phyloP scores from a whole-genome alignment of 805 yeast species.

The Priceomyces carsonii region DNA sequence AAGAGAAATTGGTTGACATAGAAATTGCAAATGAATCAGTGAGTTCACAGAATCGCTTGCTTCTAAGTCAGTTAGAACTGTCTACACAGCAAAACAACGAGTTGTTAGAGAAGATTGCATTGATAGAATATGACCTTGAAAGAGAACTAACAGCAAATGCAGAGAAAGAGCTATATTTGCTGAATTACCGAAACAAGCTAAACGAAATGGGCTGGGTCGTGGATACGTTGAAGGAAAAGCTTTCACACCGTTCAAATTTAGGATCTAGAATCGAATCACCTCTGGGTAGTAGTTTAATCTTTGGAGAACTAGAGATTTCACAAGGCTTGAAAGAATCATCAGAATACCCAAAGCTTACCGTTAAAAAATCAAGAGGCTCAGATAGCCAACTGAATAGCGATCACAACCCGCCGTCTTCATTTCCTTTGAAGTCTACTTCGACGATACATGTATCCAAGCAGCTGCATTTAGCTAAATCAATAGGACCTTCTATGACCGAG shows the following conservation, averaged over 20 bases:
- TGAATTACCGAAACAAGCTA: slow-evolving; percentile 34
- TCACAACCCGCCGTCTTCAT: no score
- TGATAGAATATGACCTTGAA: slow-evolving; percentile 42
- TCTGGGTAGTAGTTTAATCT: no score
- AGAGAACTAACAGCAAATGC: slow-evolving; percentile 22
- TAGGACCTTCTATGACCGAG: background rate
- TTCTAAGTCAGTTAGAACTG: slow-evolving; percentile 30
- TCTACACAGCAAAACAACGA: slow-evolving; percentile 43
- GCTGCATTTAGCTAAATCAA: slow-evolving; percentile 1
- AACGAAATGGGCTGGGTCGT: no score
- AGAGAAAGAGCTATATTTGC: slow-evolving; percentile 26
- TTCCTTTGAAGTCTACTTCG: slow-evolving; percentile 6
- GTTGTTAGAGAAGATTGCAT: slow-evolving; percentile 41
- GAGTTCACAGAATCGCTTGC: slow-evolving; percentile 38
- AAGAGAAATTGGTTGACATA: slow-evolving; percentile 34
- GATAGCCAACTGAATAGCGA: no score
- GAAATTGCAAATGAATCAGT: slow-evolving; percentile 45
- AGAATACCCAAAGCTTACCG: no score
- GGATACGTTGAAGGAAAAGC: no score
- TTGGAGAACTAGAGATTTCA: no score
- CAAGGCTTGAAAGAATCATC: no score
- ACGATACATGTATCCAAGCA: slow-evolving; percentile 7
- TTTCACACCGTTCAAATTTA: no score
- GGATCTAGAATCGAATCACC: no score
- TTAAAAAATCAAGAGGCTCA: slow-evolving; percentile 4